Percentiles rank a stretch among this genome's conserved stretches.
Evolutionary conservation across 495 filamentous ascomycete species (phyloP).

Genomic region (Recurvomyces mirabilis): DNA sequence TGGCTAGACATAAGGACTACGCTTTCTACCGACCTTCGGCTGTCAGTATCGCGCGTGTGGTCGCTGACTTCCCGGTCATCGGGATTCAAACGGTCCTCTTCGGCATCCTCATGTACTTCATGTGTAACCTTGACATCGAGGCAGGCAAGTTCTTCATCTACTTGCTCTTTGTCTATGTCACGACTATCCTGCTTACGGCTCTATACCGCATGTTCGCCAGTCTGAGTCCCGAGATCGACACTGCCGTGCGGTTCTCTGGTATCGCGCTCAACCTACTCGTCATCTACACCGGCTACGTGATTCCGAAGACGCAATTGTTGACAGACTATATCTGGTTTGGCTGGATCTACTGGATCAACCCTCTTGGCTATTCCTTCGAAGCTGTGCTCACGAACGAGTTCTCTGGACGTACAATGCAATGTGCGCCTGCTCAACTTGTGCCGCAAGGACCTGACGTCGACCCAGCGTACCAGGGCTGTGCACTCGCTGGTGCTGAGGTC

Average conservation of each 20-base stretch:
- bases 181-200: slow-evolving; percentile 54
- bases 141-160: slow-evolving; percentile 66
- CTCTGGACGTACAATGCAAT: slow-evolving; percentile 41
- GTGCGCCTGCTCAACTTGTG: slow-evolving; percentile 37
- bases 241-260: slow-evolving; percentile 60
- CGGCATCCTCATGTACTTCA: slow-evolving; percentile 28
- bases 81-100: slow-evolving; percentile 54
- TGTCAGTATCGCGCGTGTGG: slow-evolving; percentile 53
- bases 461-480: slow-evolving; percentile 52
- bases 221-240: slow-evolving; percentile 59
- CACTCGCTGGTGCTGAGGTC: slow-evolving; percentile 42
- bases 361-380: slow-evolving; percentile 46
- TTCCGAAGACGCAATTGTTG: slow-evolving; percentile 36
- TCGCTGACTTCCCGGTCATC: slow-evolving; percentile 58
- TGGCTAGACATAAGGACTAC: slow-evolving; percentile 56
- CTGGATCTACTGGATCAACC: slow-evolving; percentile 47
- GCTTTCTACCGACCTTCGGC: slow-evolving; percentile 73
- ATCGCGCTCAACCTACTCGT: slow-evolving; percentile 51
- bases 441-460: slow-evolving; percentile 37
- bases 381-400: slow-evolving; percentile 49
- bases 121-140: slow-evolving; percentile 41
- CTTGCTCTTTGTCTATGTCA: slow-evolving; percentile 58
- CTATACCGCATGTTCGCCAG: slow-evolving; percentile 69
- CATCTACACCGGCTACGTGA: slow-evolving; percentile 47
- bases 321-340: slow-evolving; percentile 43